phyloP scores from a whole-genome alignment of 345 rosid genomes.

The Camelina sativa region DNA sequence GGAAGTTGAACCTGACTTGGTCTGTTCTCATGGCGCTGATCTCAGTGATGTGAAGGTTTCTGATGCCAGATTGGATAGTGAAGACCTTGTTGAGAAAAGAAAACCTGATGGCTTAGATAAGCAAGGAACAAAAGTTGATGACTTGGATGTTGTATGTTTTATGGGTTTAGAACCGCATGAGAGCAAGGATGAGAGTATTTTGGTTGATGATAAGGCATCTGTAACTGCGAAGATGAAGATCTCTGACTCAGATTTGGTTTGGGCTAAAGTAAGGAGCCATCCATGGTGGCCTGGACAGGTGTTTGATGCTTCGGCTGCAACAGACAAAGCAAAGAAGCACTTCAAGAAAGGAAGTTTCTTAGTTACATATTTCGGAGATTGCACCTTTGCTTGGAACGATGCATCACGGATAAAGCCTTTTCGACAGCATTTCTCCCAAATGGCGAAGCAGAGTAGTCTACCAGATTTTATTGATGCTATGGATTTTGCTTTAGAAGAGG shows the following conservation, averaged over 20 bases:
- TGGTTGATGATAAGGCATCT: conserved; percentile 13
- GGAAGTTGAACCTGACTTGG: conserved; percentile 17
- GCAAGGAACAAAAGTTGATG: conserved; percentile 39
- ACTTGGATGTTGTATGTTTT: conserved; percentile 7
- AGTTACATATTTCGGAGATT: conserved; percentile 77
- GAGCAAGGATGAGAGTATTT: conserved; percentile 5
- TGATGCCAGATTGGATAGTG: conserved; percentile 7
- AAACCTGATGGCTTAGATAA: conserved; percentile 24
- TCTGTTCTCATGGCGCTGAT: conserved; percentile 23
- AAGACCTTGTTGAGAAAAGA: conserved; percentile 21
- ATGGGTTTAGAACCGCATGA: conserved; percentile 34
- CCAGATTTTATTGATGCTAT: conserved; percentile 60
- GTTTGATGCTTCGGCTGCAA: conserved; percentile 58
- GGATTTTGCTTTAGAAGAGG: conserved; percentile 74
- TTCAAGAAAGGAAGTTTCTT: conserved; percentile 59
- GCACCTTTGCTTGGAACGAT: conserved; percentile 75
- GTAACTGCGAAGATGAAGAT: conserved; percentile 34
- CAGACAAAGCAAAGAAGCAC: conserved; percentile 65
- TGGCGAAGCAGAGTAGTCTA: conserved; percentile 65
- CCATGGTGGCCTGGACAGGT: conserved; percentile 98
- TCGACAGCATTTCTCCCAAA: conserved; percentile 52
- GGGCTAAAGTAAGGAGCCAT: conserved; percentile 91
- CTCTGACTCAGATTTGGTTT: conserved; percentile 65
- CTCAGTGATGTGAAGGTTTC: conserved; percentile 22
- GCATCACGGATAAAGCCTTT: conserved; percentile 68